Conservation (phyloP, 495 filamentous ascomycete species). For the Aspergillus sclerotiicarbonarius region DNA sequence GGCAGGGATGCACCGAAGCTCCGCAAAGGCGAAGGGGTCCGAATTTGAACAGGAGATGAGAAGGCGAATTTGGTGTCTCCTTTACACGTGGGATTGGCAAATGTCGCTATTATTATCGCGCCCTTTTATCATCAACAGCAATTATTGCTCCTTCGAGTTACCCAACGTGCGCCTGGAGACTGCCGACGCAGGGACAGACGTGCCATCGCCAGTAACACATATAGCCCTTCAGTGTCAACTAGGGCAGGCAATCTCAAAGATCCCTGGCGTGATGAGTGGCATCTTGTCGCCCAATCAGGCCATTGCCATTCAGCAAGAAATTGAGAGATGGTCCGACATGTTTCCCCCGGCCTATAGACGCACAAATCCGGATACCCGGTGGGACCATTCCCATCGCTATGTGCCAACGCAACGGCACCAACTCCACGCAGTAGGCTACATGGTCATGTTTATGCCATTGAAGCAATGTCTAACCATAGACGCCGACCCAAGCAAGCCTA, state of each 20-base stretch:
- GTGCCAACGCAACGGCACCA: slow-evolving; percentile 49
- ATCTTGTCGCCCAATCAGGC: slow-evolving; percentile 13
- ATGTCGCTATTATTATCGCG: slow-evolving; percentile 30
- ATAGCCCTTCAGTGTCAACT: slow-evolving; percentile 25
- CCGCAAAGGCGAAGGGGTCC: slow-evolving; percentile 30
- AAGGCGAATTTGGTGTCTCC: slow-evolving; percentile 36
- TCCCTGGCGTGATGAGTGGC: slow-evolving; percentile 12
- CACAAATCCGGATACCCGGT: slow-evolving; percentile 38
- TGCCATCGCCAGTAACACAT: slow-evolving; percentile 25
- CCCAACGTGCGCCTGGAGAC: slow-evolving; percentile 27
- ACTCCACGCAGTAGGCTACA: slow-evolving; percentile 46
- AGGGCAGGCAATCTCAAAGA: slow-evolving; percentile 20
- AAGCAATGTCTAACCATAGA: slow-evolving; percentile 41
- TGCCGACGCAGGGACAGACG: slow-evolving; percentile 8
- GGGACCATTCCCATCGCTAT: slow-evolving; percentile 42
- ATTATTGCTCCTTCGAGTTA: slow-evolving; percentile 20
- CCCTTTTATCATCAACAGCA: slow-evolving; percentile 27
- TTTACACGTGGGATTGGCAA: slow-evolving; percentile 41
- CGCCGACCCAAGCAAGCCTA: slow-evolving; percentile 19
- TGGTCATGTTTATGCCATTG: slow-evolving; percentile 43
- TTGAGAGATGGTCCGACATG: slow-evolving; percentile 38
- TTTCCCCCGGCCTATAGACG: slow-evolving; percentile 44
- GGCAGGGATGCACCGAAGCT: slow-evolving; percentile 47
- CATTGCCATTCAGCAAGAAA: slow-evolving; percentile 25
- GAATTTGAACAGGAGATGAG: slow-evolving; percentile 43